phyloP scores from a whole-genome alignment of 305 asterid genomes.

The Nicotiana rustica region DNA sequence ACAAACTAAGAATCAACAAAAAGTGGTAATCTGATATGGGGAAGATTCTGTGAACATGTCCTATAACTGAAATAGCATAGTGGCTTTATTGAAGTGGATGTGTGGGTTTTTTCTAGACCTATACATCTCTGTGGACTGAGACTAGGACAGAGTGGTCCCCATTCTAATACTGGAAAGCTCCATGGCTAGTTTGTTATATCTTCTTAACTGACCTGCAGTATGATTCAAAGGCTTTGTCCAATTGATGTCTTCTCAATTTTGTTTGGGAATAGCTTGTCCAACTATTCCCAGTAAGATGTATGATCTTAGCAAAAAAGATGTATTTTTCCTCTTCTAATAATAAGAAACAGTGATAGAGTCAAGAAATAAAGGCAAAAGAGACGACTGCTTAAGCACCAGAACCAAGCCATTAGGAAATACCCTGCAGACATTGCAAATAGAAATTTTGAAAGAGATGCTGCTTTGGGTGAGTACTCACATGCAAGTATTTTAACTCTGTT shows the following conservation, averaged over 20 bases:
- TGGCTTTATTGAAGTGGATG: slow-evolving; percentile 20
- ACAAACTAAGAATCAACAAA: not conserved
- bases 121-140: not conserved
- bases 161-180: slow-evolving; percentile 1
- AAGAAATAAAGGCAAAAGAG: slow-evolving; percentile 16
- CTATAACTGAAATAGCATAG: slow-evolving; percentile 27
- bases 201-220: slow-evolving; percentile 13
- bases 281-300: not conserved
- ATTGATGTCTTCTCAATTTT: slow-evolving; percentile 26
- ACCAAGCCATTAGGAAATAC: not conserved
- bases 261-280: slow-evolving; percentile 13
- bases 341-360: not conserved
- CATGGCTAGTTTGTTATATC: slow-evolving; percentile 19
- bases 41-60: slow-evolving; percentile 3
- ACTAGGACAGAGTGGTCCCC: not conserved
- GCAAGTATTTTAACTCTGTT: slow-evolving; percentile 9
- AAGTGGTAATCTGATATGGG: slow-evolving; percentile 11
- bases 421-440: not conserved
- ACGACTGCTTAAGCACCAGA: not conserved
- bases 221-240: not conserved
- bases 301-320: slow-evolving; percentile 11
- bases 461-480: slow-evolving; percentile 8
- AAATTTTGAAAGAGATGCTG: slow-evolving; percentile 13
- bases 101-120: not conserved
- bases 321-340: slow-evolving; percentile 9